Conservation (phyloP, 371 early-diverging fungal genomes). For the Fennellomyces sp. region DNA sequence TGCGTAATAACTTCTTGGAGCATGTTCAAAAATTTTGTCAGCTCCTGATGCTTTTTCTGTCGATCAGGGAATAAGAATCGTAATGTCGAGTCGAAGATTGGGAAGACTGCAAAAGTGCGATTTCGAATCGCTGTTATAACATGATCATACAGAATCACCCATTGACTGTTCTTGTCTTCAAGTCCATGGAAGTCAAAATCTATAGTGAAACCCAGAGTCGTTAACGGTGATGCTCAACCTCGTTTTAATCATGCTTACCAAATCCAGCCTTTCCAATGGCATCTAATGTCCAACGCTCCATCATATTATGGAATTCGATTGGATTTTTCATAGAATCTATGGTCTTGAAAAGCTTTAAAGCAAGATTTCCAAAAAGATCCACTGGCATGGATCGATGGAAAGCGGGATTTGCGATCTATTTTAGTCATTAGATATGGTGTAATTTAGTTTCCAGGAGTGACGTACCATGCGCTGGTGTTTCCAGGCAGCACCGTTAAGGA, state of each 20-base stretch:
- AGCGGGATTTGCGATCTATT: slow-evolving; percentile 26
- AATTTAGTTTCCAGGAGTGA: no score
- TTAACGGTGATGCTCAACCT: no score
- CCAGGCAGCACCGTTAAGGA: slow-evolving; percentile 23
- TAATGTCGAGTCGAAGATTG: slow-evolving; percentile 19
- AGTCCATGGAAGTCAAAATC: slow-evolving; percentile 18
- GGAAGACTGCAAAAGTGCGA: slow-evolving; percentile 20
- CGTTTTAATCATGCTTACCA: neutral
- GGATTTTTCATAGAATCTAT: slow-evolving; percentile 18
- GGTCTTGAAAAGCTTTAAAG: slow-evolving; percentile 17
- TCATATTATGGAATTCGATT: slow-evolving; percentile 21
- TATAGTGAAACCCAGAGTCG: slow-evolving; percentile 17
- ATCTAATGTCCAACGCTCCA: slow-evolving; percentile 27
- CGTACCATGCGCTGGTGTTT: slow-evolving; percentile 17
- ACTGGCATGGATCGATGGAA: slow-evolving; percentile 33
- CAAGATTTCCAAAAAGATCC: slow-evolving; percentile 21
- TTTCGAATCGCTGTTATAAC: slow-evolving; percentile 2
- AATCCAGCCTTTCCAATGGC: slow-evolving; percentile 36
- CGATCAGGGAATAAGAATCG: slow-evolving; percentile 23
- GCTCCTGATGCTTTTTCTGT: slow-evolving; percentile 2
- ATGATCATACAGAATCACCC: slow-evolving; percentile 2
- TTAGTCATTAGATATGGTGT: no score
- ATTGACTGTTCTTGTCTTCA: slow-evolving; percentile 8
- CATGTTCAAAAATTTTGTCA: slow-evolving; percentile 10
- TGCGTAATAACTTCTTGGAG: neutral